Evolutionary conservation across 78 protist species (phyloP), one percentile per base, ranked within the genome.

Genomic region (Salpingoeca rosetta): DNA sequence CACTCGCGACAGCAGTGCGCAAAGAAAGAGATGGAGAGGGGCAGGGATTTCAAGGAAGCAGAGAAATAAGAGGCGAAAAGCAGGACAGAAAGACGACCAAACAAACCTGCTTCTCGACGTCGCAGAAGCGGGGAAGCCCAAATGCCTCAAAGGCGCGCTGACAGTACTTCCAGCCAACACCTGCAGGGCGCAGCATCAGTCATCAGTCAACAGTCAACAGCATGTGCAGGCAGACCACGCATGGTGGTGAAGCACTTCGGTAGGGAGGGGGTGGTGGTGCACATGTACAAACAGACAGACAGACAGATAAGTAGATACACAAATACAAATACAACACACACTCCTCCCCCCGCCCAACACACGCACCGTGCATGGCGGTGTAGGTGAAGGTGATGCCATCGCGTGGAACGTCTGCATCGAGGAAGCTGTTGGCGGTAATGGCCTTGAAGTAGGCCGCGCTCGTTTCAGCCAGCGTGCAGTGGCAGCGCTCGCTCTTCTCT

Each of bases 331-430:
- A n/a, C n/a, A n/a, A n/a, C n/a, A n/a, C n/a, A n/a, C n/a, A n/a
- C n/a, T n/a, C n/a, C n/a, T n/a, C n/a, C n/a, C n/a, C n/a, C n/a
- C n/a, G n/a, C n/a, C n/a, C n/a, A n/a, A n/a, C n/a, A 51, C 31
- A 17, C 65, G 65, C 17, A 51, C 65, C 99, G 90, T 97, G 99
- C 98, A 98, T 95, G 31, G 99, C 96, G 7, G 98, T 95, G 86
- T 95, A 96, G 35, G 82, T 88, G 44, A 96, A 74, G 44, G 42
- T 83, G 37, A 79, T n/a, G n/a, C n/a, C n/a, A n/a, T n/a, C n/a
- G n/a, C n/a, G n/a, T n/a, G n/a, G n/a, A n/a, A n/a, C n/a, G n/a
- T n/a, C n/a, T n/a, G n/a, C n/a, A n/a, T n/a, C 75, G 31, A 10
- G 31, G 75, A 40, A 24, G 76, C 42, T 35, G 84, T 38, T 12